Evolutionary conservation across 2,329 filamentous ascomycete genomes (phyloP).

Genomic region (Plenodomus biglobosus): DNA sequence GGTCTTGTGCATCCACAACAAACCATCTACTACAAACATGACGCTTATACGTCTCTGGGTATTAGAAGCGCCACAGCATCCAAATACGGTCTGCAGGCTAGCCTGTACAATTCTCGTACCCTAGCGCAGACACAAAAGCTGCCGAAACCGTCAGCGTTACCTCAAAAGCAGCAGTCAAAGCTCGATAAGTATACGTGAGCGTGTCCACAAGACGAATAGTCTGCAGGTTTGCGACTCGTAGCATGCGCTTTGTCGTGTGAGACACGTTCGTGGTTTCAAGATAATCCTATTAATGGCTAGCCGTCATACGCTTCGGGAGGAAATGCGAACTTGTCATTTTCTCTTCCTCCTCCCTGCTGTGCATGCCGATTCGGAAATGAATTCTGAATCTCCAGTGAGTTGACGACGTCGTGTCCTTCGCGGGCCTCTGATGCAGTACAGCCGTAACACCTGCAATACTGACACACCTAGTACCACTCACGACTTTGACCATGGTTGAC

Average conservation of each 20-base stretch:
- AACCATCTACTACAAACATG: conserved; percentile 76
- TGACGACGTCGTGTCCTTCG: no score
- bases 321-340: neutral
- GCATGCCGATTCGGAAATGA: no score
- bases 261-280: no score
- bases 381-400: no score
- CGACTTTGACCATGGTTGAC: no score
- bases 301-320: no score
- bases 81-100: conserved; percentile 47
- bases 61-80: conserved; percentile 43
- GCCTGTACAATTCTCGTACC: conserved; percentile 48
- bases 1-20: conserved; percentile 56
- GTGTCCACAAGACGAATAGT: neutral
- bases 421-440: no score
- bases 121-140: conserved; percentile 26
- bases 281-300: no score
- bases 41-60: conserved; percentile 55
- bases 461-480: no score
- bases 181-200: conserved; percentile 1
- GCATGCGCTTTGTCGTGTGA: no score
- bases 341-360: neutral
- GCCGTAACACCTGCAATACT: no score
- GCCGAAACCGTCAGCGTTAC: conserved; percentile 3
- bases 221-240: no score
- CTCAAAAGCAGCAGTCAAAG: conserved; percentile 17